phyloP scores from a whole-genome alignment of 345 rosid genomes.

The Salix dunnii region DNA sequence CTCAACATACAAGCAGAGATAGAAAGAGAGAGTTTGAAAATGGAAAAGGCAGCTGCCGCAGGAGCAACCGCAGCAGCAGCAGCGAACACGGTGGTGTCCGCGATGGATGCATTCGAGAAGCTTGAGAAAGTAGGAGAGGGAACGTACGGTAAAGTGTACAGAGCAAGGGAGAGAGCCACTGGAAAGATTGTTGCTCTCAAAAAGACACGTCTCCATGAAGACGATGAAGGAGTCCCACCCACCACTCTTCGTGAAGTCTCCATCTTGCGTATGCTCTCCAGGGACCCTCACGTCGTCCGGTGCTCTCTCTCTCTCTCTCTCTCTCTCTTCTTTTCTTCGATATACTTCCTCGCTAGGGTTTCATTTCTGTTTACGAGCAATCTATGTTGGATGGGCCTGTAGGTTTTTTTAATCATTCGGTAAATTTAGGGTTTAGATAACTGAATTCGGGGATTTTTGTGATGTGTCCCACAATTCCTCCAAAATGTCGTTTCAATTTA shows the following conservation, averaged over 20 bases:
- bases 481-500: not conserved
- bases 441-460: not conserved
- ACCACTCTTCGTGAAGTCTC: conserved; percentile 98
- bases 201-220: conserved; percentile 97
- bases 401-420: not conserved
- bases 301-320: conserved; percentile 4
- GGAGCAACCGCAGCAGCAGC: not conserved
- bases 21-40: not conserved
- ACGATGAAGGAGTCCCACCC: conserved; percentile 97
- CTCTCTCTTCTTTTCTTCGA: not conserved
- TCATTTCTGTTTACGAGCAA: not conserved
- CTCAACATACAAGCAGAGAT: not conserved
- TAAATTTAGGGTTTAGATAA: not conserved
- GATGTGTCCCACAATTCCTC: not conserved
- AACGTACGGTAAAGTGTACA: conserved; percentile 92
- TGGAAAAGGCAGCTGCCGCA: conserved; percentile 3
- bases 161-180: conserved; percentile 91
- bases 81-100: conserved; percentile 32
- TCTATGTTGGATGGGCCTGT: not conserved
- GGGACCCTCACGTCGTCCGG: conserved; percentile 89
- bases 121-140: conserved; percentile 99
- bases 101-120: conserved; percentile 90
- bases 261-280: conserved; percentile 95
- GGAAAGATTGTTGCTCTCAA: conserved; percentile 90
- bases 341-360: not conserved